A percentile compares a stretch with the other conserved stretches of the same genome.
Evolutionary conservation across 2,329 filamentous ascomycete species (phyloP).

Genomic region (Leptographium flavum): DNA sequence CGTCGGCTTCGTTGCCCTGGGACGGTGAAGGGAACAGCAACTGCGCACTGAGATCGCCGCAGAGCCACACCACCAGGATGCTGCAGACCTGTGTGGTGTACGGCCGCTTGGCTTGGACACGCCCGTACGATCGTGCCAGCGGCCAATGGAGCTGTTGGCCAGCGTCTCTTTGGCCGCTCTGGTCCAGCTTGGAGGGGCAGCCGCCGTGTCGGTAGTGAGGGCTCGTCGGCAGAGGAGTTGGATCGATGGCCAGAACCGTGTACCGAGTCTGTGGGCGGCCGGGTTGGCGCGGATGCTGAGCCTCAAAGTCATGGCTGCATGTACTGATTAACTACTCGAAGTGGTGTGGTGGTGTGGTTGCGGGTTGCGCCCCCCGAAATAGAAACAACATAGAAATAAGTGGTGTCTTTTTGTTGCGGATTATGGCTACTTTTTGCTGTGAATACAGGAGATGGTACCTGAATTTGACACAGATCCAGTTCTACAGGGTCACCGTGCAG

Average conservation of each 20-base stretch:
- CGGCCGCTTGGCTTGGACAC: conserved; percentile 55
- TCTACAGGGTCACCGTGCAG: background rate
- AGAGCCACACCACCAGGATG: conserved; percentile 63
- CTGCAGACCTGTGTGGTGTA: conserved; percentile 67
- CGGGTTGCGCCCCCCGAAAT: background rate
- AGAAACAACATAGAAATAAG: background rate
- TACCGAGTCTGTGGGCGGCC: background rate
- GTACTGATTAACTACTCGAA: background rate
- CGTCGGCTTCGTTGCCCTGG: background rate
- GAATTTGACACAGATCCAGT: background rate
- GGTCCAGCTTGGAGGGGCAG: background rate
- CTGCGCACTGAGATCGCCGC: conserved; percentile 66
- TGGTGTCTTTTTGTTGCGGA: background rate
- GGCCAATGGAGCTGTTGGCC: background rate
- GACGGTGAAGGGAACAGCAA: conserved; percentile 30
- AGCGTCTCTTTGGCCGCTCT: background rate
- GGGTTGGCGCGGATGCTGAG: background rate
- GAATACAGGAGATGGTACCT: background rate
- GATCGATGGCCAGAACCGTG: background rate
- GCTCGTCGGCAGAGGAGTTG: background rate
- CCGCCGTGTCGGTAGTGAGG: background rate
- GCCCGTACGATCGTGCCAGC: conserved; percentile 45
- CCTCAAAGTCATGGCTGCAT: background rate
- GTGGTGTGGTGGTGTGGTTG: background rate
- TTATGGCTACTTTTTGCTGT: background rate